These are phyloP conservation scores for Davidsoniella virescens DNA, from an alignment of 2,329 filamentous ascomycete genomes.

Conservation along the genomic window DNA sequence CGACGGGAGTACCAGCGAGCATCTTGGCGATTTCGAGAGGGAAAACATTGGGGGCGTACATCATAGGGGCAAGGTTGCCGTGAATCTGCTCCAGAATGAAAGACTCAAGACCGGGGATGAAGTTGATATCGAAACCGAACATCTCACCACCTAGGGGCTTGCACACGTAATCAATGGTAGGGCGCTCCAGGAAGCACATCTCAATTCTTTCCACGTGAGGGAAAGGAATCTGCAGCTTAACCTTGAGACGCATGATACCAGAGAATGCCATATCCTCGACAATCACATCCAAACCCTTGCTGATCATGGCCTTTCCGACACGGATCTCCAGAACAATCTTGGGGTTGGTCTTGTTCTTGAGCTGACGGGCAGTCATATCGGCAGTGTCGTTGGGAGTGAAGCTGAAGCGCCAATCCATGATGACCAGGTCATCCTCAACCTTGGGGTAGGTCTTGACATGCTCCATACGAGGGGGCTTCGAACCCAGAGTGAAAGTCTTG, in stretches of 20 bases:
- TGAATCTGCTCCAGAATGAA: conserved; percentile 98
- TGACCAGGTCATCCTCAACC: conserved; percentile 81
- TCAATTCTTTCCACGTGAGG: conserved; percentile 91
- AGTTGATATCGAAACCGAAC: conserved; percentile 97
- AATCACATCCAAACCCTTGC: conserved; percentile 92
- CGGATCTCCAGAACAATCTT: conserved; percentile 92
- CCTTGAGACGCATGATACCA: conserved; percentile 89
- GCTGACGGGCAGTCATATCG: conserved; percentile 76
- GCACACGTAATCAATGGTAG: conserved; percentile 90
- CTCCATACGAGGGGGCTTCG: conserved; percentile 88
- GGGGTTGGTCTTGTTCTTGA: conserved; percentile 92
- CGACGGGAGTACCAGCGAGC: conserved; percentile 82
- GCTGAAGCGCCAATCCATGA: conserved; percentile 99
- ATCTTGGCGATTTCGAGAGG: conserved; percentile 98
- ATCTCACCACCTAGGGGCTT: conserved; percentile 92
- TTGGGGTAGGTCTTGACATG: conserved; percentile 98
- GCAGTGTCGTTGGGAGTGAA: conserved; percentile 91
- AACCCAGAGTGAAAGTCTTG: conserved; percentile 84
- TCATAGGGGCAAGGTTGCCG: conserved; percentile 84
- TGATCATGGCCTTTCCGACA: conserved; percentile 89
- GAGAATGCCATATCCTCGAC: conserved; percentile 96
- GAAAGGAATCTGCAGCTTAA: conserved; percentile 92
- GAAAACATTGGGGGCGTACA: conserved; percentile 96
- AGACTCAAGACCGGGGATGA: conserved; percentile 80
- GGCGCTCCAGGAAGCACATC: conserved; percentile 81